Evolutionary conservation across 2,329 filamentous ascomycete species (phyloP).

Genomic region (Ophiognomonia clavigignenti-juglandacearum): DNA sequence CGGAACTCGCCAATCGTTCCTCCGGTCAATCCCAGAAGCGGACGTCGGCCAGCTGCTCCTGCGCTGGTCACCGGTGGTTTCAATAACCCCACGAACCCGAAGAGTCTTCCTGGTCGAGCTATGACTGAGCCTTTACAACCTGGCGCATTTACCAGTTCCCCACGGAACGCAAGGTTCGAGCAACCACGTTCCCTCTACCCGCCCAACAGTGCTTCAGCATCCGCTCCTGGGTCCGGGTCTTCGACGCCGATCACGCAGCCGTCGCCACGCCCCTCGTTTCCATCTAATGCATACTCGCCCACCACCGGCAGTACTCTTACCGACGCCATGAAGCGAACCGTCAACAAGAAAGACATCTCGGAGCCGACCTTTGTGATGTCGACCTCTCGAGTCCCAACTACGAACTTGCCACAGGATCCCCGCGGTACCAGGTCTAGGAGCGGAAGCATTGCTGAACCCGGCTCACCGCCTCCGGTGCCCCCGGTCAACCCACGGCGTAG

Average conservation of each 20-base stretch:
- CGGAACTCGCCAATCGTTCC: conserved; percentile 44
- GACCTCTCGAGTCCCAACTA: conserved; percentile 39
- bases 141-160: conserved; percentile 42
- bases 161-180: conserved; percentile 24
- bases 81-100: conserved; percentile 28
- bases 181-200: conserved; percentile 28
- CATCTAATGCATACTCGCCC: conserved; percentile 25
- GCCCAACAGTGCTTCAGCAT: conserved; percentile 24
- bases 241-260: conserved; percentile 26
- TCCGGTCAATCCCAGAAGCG: conserved; percentile 33
- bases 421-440: conserved; percentile 27
- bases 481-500: conserved; percentile 54
- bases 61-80: conserved; percentile 23
- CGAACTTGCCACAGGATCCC: conserved; percentile 31
- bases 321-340: conserved; percentile 35
- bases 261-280: conserved; percentile 29
- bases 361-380: conserved; percentile 45
- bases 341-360: conserved; percentile 44
- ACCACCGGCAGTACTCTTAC: conserved; percentile 27
- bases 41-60: conserved; percentile 18
- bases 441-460: conserved; percentile 28
- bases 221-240: conserved; percentile 28
- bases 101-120: conserved; percentile 25
- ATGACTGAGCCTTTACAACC: conserved; percentile 30
- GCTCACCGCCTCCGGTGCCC: conserved; percentile 44